Base-by-base conservation (phyloP, 208 protist genomes). In the Borovskyia barvae region DNA sequence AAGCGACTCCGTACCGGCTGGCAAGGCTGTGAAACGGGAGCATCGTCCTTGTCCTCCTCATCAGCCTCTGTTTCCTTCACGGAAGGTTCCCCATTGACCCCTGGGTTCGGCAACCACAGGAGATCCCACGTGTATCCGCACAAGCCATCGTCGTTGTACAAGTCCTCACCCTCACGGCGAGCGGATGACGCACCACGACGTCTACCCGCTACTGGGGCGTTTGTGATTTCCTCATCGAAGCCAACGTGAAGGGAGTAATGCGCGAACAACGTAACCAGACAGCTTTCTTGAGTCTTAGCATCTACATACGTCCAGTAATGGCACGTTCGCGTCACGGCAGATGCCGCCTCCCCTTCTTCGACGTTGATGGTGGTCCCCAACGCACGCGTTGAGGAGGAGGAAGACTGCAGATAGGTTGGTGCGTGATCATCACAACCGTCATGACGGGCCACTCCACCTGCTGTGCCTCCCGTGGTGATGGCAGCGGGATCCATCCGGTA, bases 81-180 rank as follows among this genome's bases (percentile, higher is more conserved):
- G 29, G 20, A 14, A 24, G 51, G 25, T 11, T 11, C 8, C 2
- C 15, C 32, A 4, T 49, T n/a, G 6, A 17, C n/a, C 3, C 19
- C 32, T 11, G 64, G 54, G 28, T 14, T 58, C 11, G 53, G 64
- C 15, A 70, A 22, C 64, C 53, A 63, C 32, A 50, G 40, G 36
- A 70, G 33, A 32, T 70, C 64, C 64, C 64, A 70, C 36, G 48
- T 49, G 40, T 62, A 63, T 6, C 64, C 64, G 29, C 64, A 70
- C 52, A 70, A 36, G 11, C 64, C 64, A 17, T 70, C 64, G 3
- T 57, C 37, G 19, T n/a, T 19, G 37, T n/a, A n/a, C n/a, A n/a
- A n/a, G n/a, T n/a, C n/a, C n/a, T n/a, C n/a, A n/a, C n/a, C n/a
- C n/a, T n/a, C n/a, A n/a, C n/a, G n/a, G n/a, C n/a, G n/a, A n/a